Conservation (phyloP, 1,139 yeast genomes). For the Taphrina communis region DNA sequence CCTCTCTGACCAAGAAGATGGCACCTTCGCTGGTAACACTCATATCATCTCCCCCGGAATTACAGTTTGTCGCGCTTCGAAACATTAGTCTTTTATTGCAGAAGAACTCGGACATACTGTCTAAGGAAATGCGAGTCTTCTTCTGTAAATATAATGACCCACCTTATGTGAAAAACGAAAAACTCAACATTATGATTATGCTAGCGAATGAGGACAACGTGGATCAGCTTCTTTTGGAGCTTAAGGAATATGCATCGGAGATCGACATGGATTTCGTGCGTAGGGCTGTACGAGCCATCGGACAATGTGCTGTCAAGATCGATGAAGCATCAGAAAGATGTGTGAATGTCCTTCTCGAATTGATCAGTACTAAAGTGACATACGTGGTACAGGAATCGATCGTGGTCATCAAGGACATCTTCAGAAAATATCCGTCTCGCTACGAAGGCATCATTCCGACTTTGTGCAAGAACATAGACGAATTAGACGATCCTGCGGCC, state of each 20-base stretch:
- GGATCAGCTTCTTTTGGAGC: conserved; percentile 74
- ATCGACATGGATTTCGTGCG: conserved; percentile 88
- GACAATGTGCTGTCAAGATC: conserved; percentile 85
- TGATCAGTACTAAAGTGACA: conserved; percentile 78
- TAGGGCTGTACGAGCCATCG: conserved; percentile 80
- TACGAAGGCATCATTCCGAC: conserved; percentile 74
- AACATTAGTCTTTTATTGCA: conserved; percentile 89
- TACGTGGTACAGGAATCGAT: conserved; percentile 80
- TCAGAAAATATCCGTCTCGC: conserved; percentile 78
- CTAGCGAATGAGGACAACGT: conserved; percentile 76
- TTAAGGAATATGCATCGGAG: conserved; percentile 90
- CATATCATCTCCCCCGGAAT: conserved; percentile 86
- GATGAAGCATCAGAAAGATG: conserved; percentile 67
- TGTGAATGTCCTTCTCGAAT: conserved; percentile 74
- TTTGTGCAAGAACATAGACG: conserved; percentile 65
- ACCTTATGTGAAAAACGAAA: conserved; percentile 86
- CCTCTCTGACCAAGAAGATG: conserved; percentile 67
- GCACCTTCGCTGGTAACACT: conserved; percentile 88
- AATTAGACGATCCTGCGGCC: conserved; percentile 66
- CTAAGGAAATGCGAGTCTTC: conserved; percentile 84
- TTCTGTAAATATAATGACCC: conserved; percentile 96
- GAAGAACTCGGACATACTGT: conserved; percentile 79
- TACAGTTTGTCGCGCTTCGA: conserved; percentile 91
- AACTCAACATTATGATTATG: conserved; percentile 85
- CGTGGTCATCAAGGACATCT: conserved; percentile 71